These are phyloP conservation scores for Phytophthora pini DNA, from an alignment of 352 stramenopile genomes.

Conservation along the genomic window DNA sequence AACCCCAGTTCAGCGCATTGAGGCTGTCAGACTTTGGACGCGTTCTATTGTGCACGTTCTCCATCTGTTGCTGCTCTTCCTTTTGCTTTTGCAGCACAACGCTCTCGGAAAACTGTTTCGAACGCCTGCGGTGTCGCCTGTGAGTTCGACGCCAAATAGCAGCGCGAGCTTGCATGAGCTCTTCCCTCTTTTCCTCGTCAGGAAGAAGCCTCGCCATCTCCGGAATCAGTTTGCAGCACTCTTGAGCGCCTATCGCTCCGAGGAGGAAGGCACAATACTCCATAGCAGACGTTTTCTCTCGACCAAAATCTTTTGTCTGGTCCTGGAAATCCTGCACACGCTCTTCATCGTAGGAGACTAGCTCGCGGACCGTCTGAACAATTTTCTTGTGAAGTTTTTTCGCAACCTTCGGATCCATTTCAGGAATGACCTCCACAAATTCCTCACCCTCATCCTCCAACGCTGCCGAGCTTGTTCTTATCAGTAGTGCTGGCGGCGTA, in stretches of 20 bases:
- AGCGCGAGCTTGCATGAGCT: slow-evolving; percentile 67
- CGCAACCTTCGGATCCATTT: slow-evolving; percentile 60
- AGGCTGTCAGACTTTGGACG: slow-evolving; percentile 64
- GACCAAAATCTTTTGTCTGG: slow-evolving; percentile 80
- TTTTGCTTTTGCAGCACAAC: slow-evolving; percentile 73
- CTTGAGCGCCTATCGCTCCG: slow-evolving; percentile 66
- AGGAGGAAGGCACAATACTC: slow-evolving; percentile 83
- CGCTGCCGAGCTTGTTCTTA: slow-evolving; percentile 30
- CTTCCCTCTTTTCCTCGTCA: slow-evolving; percentile 64
- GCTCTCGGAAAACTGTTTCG: slow-evolving; percentile 83
- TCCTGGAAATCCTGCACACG: slow-evolving; percentile 83
- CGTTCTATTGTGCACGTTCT: slow-evolving; percentile 34
- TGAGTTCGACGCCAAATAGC: slow-evolving; percentile 66
- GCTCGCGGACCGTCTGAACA: slow-evolving; percentile 65
- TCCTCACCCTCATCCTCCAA: slow-evolving; percentile 64
- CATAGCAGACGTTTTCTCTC: slow-evolving; percentile 67
- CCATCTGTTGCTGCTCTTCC: slow-evolving; percentile 42
- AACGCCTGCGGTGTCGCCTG: slow-evolving; percentile 70
- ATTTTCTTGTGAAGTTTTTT: slow-evolving; percentile 83
- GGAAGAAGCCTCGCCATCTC: slow-evolving; percentile 78
- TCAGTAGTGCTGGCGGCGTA: slow-evolving; percentile 22
- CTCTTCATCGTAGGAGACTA: slow-evolving; percentile 70
- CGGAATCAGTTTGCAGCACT: slow-evolving; percentile 75
- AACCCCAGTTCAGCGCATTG: slow-evolving; percentile 27
- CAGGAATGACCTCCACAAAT: slow-evolving; percentile 56